Conservation (phyloP, 2,329 filamentous ascomycete genomes). For the Aspergillus sojae region DNA sequence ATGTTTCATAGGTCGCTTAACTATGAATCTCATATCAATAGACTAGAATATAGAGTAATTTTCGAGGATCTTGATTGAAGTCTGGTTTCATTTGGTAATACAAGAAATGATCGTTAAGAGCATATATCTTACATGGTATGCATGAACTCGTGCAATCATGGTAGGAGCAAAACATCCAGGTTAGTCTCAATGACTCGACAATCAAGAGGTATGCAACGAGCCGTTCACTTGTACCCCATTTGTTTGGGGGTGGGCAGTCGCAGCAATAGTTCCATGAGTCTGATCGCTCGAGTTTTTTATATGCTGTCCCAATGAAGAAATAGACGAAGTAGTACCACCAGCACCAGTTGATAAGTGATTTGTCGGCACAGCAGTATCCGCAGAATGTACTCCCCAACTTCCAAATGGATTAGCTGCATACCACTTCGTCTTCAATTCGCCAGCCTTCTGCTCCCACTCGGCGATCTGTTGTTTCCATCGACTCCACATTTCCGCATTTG, state of each 20-base stretch:
- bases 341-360: background rate
- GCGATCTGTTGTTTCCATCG: constrained; percentile 73
- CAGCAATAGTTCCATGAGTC: background rate
- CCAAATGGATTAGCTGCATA: constrained; percentile 41
- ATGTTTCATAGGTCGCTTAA: background rate
- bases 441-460: constrained; percentile 47
- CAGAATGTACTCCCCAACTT: constrained; percentile 24
- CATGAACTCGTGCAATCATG: background rate
- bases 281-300: background rate
- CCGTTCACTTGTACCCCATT: background rate
- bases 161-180: background rate
- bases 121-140: background rate
- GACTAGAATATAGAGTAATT: constrained; percentile 14
- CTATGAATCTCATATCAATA: constrained; percentile 3
- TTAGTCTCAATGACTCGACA: background rate
- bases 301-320: background rate
- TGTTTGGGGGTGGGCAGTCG: background rate
- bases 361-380: background rate
- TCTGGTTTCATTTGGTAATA: background rate
- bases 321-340: background rate
- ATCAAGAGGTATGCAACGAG: background rate
- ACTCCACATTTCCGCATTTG: constrained; percentile 64
- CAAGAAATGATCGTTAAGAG: background rate
- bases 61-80: background rate
- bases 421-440: constrained; percentile 46